phyloP scores from a whole-genome alignment of 352 stramenopile genomes.

The Pythium apleroticum region DNA sequence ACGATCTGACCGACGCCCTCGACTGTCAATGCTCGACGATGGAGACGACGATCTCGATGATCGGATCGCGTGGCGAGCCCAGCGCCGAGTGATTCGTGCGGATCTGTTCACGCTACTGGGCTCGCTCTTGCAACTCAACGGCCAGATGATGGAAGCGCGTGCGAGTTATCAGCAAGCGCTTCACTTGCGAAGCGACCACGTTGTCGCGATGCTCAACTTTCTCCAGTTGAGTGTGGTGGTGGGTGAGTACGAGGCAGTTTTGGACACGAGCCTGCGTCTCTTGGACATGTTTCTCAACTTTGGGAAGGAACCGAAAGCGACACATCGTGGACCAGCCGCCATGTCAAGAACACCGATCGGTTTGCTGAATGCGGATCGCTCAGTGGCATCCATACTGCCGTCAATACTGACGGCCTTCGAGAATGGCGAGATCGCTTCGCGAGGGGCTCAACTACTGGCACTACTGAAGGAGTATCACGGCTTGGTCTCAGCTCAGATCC shows the following conservation, averaged over 20 bases:
- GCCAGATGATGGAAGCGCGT: constrained; percentile 28
- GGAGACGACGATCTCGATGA: constrained; percentile 29
- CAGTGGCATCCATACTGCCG: constrained; percentile 29
- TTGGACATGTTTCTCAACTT: constrained; percentile 28
- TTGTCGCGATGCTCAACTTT: constrained; percentile 46
- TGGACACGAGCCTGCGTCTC: constrained; percentile 36
- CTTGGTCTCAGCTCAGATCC: constrained; percentile 41
- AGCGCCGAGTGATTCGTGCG: constrained; percentile 40
- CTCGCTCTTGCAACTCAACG: constrained; percentile 38
- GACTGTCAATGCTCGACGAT: constrained; percentile 9
- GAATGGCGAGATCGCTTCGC: constrained; percentile 9
- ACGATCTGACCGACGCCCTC: not conserved
- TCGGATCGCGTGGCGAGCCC: constrained; percentile 27
- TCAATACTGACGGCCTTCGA: constrained; percentile 6
- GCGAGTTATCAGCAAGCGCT: constrained; percentile 33
- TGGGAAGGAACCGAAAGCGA: not conserved
- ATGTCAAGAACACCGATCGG: constrained; percentile 3
- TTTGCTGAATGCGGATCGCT: constrained; percentile 35
- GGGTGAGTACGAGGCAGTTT: constrained; percentile 39
- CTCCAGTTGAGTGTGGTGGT: constrained; percentile 39
- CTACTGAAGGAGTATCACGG: constrained; percentile 41
- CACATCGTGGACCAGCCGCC: not conserved
- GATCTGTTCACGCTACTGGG: constrained; percentile 44
- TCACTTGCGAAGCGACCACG: constrained; percentile 38
- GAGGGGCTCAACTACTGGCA: constrained; percentile 27